A percentile compares a stretch with the other conserved stretches of the same genome.
Conservation (phyloP, 2,329 filamentous ascomycete species). For the Fusarium caatingaense region DNA sequence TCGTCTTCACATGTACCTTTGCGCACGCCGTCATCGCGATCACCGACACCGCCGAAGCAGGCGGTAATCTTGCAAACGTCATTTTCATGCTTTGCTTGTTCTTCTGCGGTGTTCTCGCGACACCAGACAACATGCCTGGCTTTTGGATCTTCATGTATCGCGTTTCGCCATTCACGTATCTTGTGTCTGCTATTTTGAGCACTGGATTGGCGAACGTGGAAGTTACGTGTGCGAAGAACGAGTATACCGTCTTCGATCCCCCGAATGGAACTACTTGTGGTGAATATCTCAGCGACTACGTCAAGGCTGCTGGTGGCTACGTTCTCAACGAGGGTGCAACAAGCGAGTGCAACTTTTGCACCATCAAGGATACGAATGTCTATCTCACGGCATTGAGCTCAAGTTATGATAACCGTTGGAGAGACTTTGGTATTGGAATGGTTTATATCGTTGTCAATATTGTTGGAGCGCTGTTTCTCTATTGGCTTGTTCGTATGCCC, state of each 20-base stretch:
- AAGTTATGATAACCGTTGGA: slow-evolving; percentile 64
- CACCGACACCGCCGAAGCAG: slow-evolving; percentile 72
- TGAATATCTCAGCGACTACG: slow-evolving; percentile 64
- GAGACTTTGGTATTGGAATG: slow-evolving; percentile 68
- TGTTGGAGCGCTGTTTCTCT: slow-evolving; percentile 60
- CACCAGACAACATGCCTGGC: slow-evolving; percentile 66
- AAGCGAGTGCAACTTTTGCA: slow-evolving; percentile 59
- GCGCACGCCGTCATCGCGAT: slow-evolving; percentile 72
- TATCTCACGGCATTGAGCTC: slow-evolving; percentile 56
- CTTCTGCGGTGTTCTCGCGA: slow-evolving; percentile 74
- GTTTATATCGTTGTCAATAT: slow-evolving; percentile 66
- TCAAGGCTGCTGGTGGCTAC: slow-evolving; percentile 59
- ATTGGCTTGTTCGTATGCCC: slow-evolving; percentile 60
- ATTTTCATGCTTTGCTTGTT: slow-evolving; percentile 73
- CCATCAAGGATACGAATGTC: slow-evolving; percentile 54
- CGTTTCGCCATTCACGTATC: slow-evolving; percentile 66
- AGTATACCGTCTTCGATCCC: slow-evolving; percentile 73
- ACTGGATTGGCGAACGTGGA: slow-evolving; percentile 45
- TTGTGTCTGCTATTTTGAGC: slow-evolving; percentile 44
- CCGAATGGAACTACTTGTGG: slow-evolving; percentile 63
- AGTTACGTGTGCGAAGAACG: slow-evolving; percentile 68
- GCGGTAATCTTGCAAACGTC: slow-evolving; percentile 74
- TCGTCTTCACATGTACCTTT: slow-evolving; percentile 76
- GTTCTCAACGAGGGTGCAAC: slow-evolving; percentile 61
- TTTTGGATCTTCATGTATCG: slow-evolving; percentile 83